These are phyloP conservation scores for Pholiota conissans DNA, from an alignment of 768 basidiomycete genomes.

Conservation along the genomic window DNA sequence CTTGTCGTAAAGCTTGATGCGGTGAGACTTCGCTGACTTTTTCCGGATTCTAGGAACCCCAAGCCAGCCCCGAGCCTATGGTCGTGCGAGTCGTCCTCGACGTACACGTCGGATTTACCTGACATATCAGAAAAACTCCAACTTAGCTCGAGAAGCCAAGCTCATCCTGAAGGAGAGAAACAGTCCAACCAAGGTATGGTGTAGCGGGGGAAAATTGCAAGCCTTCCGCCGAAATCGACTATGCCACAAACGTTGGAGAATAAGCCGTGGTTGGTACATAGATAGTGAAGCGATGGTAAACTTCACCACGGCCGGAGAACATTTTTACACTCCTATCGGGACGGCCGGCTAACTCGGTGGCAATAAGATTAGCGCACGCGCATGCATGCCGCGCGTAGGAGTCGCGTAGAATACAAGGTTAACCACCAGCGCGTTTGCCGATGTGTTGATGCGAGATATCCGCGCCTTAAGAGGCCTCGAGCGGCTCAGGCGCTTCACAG, in stretches of 20 bases:
- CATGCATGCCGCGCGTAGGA: neutral
- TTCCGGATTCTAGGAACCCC: neutral
- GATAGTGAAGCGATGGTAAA: too few species aligned
- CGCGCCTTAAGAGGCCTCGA: too few species aligned
- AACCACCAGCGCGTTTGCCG: neutral
- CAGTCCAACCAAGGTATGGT: neutral
- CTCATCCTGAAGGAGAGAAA: neutral
- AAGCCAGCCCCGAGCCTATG: neutral
- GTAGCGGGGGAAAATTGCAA: neutral
- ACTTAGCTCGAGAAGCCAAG: neutral
- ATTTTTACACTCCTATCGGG: neutral
- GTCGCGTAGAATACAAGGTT: neutral
- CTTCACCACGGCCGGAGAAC: too few species aligned
- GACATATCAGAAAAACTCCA: slow-evolving; percentile 3
- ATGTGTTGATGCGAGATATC: neutral
- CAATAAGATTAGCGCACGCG: neutral
- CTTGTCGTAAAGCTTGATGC: neutral
- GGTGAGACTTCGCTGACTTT: slow-evolving; percentile 1
- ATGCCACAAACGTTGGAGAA: neutral
- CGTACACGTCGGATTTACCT: neutral
- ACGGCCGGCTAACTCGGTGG: neutral
- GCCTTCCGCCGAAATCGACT: neutral
- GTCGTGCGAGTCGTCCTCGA: slow-evolving; percentile 3
- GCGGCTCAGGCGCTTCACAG: neutral
- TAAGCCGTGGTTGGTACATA: neutral